These are phyloP conservation scores for Yamadazyma jaroonii DNA, from an alignment of 1,139 yeast genomes.

Conservation along the genomic window DNA sequence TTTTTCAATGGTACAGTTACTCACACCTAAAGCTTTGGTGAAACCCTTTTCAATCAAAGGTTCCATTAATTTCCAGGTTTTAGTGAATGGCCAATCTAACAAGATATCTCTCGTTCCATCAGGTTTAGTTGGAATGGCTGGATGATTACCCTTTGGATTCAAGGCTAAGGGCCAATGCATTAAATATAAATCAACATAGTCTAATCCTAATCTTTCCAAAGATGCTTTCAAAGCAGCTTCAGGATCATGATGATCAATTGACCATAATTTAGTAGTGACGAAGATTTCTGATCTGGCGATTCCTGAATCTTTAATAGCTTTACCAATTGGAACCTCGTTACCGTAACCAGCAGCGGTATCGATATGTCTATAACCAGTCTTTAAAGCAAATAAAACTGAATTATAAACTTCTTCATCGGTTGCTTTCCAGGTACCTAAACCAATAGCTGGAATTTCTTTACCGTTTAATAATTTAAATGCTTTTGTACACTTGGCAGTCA, in stretches of 20 bases:
- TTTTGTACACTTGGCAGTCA: slow-evolving; percentile 1
- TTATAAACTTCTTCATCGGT: slow-evolving; percentile 55
- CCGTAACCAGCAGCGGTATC: slow-evolving; percentile 72
- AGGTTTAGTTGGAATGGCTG: slow-evolving; percentile 31
- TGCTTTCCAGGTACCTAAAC: slow-evolving; percentile 81
- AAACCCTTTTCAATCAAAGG: slow-evolving; percentile 52
- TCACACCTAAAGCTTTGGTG: slow-evolving; percentile 71
- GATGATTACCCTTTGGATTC: slow-evolving; percentile 29
- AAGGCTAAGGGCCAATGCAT: slow-evolving; percentile 85
- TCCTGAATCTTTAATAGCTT: slow-evolving; percentile 60
- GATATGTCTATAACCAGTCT: slow-evolving; percentile 73
- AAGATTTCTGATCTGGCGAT: slow-evolving; percentile 70
- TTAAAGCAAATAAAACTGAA: slow-evolving; percentile 59
- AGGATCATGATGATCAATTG: slow-evolving; percentile 59
- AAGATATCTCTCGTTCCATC: slow-evolving; percentile 26
- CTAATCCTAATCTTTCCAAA: slow-evolving; percentile 64
- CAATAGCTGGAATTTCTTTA: slow-evolving; percentile 61
- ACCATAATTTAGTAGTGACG: slow-evolving; percentile 80
- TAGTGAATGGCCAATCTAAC: slow-evolving; percentile 49
- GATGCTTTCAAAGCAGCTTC: slow-evolving; percentile 60
- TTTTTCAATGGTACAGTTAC: slow-evolving; percentile 58
- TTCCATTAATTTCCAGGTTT: slow-evolving; percentile 69
- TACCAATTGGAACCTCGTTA: slow-evolving; percentile 69
- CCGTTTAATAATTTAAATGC: slow-evolving; percentile 53
- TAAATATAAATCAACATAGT: slow-evolving; percentile 79